Base-by-base conservation (phyloP, 1,284 basidiomycete species). In the Phenoliferia sp. region DNA sequence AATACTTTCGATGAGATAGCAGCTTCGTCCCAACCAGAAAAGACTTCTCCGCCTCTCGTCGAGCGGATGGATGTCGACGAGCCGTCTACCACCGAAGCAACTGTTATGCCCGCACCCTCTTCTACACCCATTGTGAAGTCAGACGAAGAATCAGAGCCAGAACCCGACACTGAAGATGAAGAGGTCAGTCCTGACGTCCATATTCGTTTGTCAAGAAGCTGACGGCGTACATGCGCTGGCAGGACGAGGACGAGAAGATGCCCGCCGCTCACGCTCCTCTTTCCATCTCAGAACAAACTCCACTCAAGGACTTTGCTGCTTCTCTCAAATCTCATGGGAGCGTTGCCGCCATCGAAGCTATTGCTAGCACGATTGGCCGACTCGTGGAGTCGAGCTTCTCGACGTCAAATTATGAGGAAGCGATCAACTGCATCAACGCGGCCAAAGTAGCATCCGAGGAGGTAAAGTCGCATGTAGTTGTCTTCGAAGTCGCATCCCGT, bases 301-400 rank as follows among this genome's bases (percentile, higher is more conserved):
- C 29, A 28, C 29, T 62, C 3, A 39, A 33, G 3, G n/a, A 55
- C 34, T 57, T 58, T 16, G 31, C 3, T 2, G 34, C 10, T 15
- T 32, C 36, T 15, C 16, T 35, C 16, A 32, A 34, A 28, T 32
- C 34, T n/a, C 19, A 29, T 5, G 61, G 61, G 9, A 29, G 3
- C 12, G 61, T 3, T 26, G 22, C 26, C 6, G 35, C 44, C 9
- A n/a, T 59, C 32, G 12, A 35, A n/a, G 26, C 28, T 12, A 9
- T 26, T 15, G 3, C 48, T 32, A 3, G 19, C 15, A 17, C 22
- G 15, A 28, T 65, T 4, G 17, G 35, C 16, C 19, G 34, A n/a
- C 44, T 59, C 26, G 63, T 70, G 4, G 55, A 63, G 22, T 57
- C 34, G 32, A 65, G 63, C 33, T 70, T 70, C 59, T 63, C 61